These are phyloP conservation scores for Geotrichum klebahnii DNA, from an alignment of 1,139 yeast genomes.

Conservation along the genomic window DNA sequence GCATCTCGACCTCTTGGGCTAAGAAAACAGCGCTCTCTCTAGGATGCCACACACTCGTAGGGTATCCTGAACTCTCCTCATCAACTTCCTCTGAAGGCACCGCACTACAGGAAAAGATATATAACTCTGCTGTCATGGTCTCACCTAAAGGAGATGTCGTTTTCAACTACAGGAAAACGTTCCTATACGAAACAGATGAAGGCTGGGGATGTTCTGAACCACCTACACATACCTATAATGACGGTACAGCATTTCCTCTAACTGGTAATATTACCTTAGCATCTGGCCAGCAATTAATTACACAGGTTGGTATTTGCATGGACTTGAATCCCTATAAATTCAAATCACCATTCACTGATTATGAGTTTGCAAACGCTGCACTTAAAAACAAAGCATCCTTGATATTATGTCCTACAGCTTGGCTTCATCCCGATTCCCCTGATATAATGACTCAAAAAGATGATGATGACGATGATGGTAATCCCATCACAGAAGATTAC, in stretches of 20 bases:
- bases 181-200: conserved; percentile 75
- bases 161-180: conserved; percentile 71
- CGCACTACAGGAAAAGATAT: conserved; percentile 40
- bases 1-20: conserved; percentile 57
- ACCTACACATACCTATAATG: conserved; percentile 37
- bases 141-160: conserved; percentile 56
- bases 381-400: conserved; percentile 49
- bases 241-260: conserved; percentile 15
- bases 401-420: conserved; percentile 79
- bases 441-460: conserved; percentile 20
- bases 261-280: conserved; percentile 7
- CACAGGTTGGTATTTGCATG: conserved; percentile 86
- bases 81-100: conserved; percentile 14
- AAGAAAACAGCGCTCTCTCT: conserved; percentile 47
- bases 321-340: conserved; percentile 86
- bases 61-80: conserved; percentile 63
- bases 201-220: conserved; percentile 76
- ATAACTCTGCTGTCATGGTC: conserved; percentile 70
- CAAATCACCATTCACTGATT: conserved; percentile 67
- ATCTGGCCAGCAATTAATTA: background rate
- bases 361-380: conserved; percentile 65
- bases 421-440: conserved; percentile 56
- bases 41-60: conserved; percentile 68
- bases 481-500: conserved; percentile 12
- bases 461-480: conserved; percentile 24